Conservation (phyloP, 805 yeast species). For the Komagataella pastoris region DNA sequence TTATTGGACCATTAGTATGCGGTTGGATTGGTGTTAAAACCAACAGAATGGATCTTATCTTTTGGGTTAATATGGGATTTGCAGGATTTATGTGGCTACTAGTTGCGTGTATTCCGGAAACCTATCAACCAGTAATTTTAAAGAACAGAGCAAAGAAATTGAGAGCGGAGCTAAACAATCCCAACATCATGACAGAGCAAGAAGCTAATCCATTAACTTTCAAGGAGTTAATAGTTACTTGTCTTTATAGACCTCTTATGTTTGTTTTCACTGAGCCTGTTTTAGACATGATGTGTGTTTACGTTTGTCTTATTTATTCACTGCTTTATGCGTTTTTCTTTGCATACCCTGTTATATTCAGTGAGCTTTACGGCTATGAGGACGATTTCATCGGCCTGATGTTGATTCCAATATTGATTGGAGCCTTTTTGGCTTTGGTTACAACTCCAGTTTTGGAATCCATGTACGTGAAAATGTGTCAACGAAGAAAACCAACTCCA, state of each 20-base stretch:
- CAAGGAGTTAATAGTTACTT: slow-evolving; percentile 55
- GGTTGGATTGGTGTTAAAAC: slow-evolving; percentile 73
- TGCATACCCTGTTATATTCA: slow-evolving; percentile 86
- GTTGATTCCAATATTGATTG: slow-evolving; percentile 84
- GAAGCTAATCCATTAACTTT: slow-evolving; percentile 70
- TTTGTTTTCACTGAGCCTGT: slow-evolving; percentile 77
- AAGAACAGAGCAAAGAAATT: slow-evolving; percentile 50
- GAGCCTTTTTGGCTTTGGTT: slow-evolving; percentile 60
- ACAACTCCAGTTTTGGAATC: slow-evolving; percentile 70
- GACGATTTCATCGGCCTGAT: slow-evolving; percentile 76
- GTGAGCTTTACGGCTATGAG: slow-evolving; percentile 59
- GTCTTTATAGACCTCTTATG: slow-evolving; percentile 69
- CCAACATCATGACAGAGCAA: slow-evolving; percentile 82
- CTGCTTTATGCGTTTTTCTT: slow-evolving; percentile 86
- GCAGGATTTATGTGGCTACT: slow-evolving; percentile 74
- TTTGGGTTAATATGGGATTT: slow-evolving; percentile 90
- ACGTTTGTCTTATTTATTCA: slow-evolving; percentile 84
- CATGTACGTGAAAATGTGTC: slow-evolving; percentile 36
- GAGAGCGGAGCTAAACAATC: slow-evolving; percentile 72
- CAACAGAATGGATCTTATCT: slow-evolving; percentile 53
- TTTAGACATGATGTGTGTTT: slow-evolving; percentile 68
- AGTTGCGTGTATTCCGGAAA: slow-evolving; percentile 67
- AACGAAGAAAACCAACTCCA: slow-evolving; percentile 51
- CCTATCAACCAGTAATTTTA: slow-evolving; percentile 74
- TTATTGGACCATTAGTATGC: slow-evolving; percentile 75